Conservation (phyloP, 192 early-diverging fungal species). For the Entrophospora sp. region DNA sequence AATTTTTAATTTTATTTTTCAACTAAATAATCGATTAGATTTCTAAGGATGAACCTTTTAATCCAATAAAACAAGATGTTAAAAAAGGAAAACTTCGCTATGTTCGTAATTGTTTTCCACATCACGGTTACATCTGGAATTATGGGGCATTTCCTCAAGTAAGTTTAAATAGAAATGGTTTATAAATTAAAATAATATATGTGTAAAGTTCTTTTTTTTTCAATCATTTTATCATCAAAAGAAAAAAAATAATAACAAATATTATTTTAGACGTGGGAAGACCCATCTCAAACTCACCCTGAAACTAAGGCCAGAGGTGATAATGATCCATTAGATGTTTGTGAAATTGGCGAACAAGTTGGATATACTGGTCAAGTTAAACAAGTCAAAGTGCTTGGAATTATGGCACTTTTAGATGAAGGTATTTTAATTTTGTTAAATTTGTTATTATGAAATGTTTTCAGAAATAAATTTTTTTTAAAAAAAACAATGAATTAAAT, state of each 20-base stretch:
- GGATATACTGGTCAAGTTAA: constrained; percentile 92
- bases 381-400: constrained; percentile 97
- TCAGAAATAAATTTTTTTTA: too few species aligned
- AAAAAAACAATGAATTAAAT: too few species aligned
- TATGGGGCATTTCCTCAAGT: constrained; percentile 96
- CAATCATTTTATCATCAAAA: too few species aligned
- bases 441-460: too few species aligned
- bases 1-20: neutral
- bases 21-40: constrained; percentile 47
- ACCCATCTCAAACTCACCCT: constrained; percentile 77
- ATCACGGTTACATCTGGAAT: constrained; percentile 99
- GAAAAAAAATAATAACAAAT: too few species aligned
- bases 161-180: neutral
- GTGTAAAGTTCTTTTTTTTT: too few species aligned
- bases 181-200: neutral
- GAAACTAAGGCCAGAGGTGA: constrained; percentile 96
- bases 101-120: constrained; percentile 98
- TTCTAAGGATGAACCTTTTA: constrained; percentile 90
- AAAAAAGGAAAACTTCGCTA: constrained; percentile 99
- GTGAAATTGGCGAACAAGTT: constrained; percentile 95
- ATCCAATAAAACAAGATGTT: constrained; percentile 98
- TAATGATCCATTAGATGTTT: constrained; percentile 96
- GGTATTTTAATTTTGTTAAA: constrained; percentile 44
- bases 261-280: constrained; percentile 98
- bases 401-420: constrained; percentile 98